A percentile compares a stretch with the other conserved stretches of the same genome.
Conservation (phyloP, 2,329 filamentous ascomycete species). For the Bipolaris zeicola region DNA sequence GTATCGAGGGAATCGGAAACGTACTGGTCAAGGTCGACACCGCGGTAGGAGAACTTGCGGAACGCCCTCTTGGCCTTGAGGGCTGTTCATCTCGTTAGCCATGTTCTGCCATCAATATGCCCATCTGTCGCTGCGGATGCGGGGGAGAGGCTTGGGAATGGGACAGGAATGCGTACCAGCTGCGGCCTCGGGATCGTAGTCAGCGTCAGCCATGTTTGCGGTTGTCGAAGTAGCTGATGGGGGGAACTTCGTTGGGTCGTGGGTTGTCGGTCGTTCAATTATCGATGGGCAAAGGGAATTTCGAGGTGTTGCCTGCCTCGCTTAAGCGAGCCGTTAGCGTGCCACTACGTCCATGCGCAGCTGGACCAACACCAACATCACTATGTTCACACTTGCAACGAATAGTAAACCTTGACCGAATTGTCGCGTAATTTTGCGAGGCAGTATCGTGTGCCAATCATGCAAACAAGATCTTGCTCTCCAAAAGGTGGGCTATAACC, state of each 20-base stretch:
- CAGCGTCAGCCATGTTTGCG: constrained; percentile 83
- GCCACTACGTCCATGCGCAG: constrained; percentile 7
- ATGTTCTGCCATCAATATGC: constrained; percentile 15
- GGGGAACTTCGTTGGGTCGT: constrained; percentile 43
- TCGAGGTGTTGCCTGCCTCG: constrained; percentile 11
- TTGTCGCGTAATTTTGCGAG: neutral
- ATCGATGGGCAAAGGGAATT: constrained; percentile 28
- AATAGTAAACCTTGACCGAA: neutral
- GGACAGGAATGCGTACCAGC: constrained; percentile 63
- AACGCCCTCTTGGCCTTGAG: constrained; percentile 99
- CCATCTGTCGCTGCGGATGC: constrained; percentile 13
- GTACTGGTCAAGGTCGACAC: constrained; percentile 99
- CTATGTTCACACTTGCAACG: neutral
- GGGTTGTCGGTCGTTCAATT: constrained; percentile 37
- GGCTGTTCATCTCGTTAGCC: constrained; percentile 62
- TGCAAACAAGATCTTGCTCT: no score
- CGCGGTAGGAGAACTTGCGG: constrained; percentile 99
- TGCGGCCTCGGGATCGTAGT: constrained; percentile 71
- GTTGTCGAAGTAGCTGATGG: constrained; percentile 53
- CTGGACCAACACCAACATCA: constrained; percentile 7
- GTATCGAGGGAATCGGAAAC: constrained; percentile 47
- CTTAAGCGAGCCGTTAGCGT: constrained; percentile 18
- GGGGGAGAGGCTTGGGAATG: constrained; percentile 16
- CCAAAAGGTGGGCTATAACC: neutral
- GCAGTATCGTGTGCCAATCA: neutral